Evolutionary conservation across 192 early-diverging fungal genomes (phyloP).

Genomic region (Phlyctochytrium arcticum): DNA sequence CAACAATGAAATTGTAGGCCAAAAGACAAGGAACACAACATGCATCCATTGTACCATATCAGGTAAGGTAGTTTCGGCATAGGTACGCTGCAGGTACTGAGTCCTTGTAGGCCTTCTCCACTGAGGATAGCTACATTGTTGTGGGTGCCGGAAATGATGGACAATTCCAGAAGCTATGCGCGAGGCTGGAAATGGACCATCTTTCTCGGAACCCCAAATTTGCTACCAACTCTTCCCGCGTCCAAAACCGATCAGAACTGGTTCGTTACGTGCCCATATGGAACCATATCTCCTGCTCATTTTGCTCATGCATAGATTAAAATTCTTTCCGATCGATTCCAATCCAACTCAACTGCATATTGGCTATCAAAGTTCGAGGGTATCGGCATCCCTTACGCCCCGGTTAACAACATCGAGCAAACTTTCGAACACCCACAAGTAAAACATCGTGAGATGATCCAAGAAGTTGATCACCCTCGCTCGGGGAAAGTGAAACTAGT

Average conservation of each 20-base stretch:
- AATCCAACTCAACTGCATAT: conserved; percentile 44
- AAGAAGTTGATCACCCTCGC: conserved; percentile 76
- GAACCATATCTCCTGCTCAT: not conserved
- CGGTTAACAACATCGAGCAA: conserved; percentile 71
- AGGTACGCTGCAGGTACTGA: not conserved
- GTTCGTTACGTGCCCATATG: conserved; percentile 18
- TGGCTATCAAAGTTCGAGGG: conserved; percentile 66
- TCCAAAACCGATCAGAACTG: conserved; percentile 64
- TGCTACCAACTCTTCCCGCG: conserved; percentile 68
- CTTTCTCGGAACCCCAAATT: conserved; percentile 52
- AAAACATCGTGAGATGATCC: conserved; percentile 58
- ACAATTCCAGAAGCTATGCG: conserved; percentile 73
- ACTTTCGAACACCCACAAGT: conserved; percentile 65
- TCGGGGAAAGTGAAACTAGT: conserved; percentile 75
- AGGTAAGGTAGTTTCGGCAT: conserved; percentile 19
- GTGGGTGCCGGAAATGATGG: conserved; percentile 88
- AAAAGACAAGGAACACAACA: conserved; percentile 84
- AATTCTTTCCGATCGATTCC: conserved; percentile 52
- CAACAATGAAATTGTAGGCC: conserved; percentile 33
- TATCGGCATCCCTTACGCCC: conserved; percentile 74
- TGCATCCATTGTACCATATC: conserved; percentile 90
- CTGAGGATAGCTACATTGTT: conserved; percentile 73
- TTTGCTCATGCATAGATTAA: conserved; percentile 31
- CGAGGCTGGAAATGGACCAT: conserved; percentile 40
- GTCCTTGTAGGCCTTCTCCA: conserved; percentile 51